Base-by-base conservation (phyloP, 2,329 filamentous ascomycete species). In the Pseudocercospora eumusae region DNA sequence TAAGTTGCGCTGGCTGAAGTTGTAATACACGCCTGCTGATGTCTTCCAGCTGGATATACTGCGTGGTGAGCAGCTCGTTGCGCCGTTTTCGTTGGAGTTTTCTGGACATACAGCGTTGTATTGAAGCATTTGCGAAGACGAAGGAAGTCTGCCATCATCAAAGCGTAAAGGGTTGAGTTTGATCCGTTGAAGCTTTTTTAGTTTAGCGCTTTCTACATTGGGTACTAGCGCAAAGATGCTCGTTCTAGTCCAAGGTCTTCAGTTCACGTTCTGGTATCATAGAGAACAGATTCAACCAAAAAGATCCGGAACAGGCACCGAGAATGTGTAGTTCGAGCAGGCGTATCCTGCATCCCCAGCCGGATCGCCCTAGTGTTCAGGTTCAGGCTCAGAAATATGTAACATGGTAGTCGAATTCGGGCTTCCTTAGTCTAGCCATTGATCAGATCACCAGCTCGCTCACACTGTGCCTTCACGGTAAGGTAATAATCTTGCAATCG, bases 301-400 rank as follows among this genome's bases (percentile, higher is more conserved):
- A 5, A 50, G 47, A 50, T 27, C 23, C 21, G 47, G 23, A 5
- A 23, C 47, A n/a, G 47, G 21, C 20, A 27, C 42, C 8, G 8
- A 11, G 18, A 45, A 27, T 6, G 47, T 50, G 23, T 50, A 50
- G 23, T 27, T 50, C 21, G 47, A 50, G 47, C 47, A 27, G 2
- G 47, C 47, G 20, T 36, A 59, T 25, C 28, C 56, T 20, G 56
- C 56, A 36, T 59, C 56, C 27, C 44, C 42, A 13, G 56, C 56
- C 25, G 44, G 27, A 40, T 59, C 45, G 11, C 56, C 56, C 28
- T 59, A 45, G 25, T 59, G 40, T 56, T 42, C 54, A 18, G 5
- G 11, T 27, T 15, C 15, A 45, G 45, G n/a, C n/a, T n/a, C n/a
- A n/a, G 11, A 33, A 20, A 33, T 59, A 59, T 2, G 28, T 47